Evolutionary conservation across 495 filamentous ascomycete species (phyloP).

Genomic region (Penicillium pancosmium): DNA sequence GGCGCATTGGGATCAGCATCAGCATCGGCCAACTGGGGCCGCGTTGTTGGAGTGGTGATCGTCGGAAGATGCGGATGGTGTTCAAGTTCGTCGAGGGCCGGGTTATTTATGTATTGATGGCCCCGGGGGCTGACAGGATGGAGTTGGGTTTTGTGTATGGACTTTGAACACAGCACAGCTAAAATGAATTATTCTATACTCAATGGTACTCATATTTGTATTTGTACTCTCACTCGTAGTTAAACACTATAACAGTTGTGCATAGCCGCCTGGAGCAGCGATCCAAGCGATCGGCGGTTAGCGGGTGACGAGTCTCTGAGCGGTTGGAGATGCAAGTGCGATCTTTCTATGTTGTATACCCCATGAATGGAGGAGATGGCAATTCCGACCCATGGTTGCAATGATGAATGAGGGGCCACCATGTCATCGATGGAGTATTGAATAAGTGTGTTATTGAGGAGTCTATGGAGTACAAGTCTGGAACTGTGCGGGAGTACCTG

Average conservation of each 20-base stretch:
- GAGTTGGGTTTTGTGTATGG: no score
- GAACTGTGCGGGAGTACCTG: no score
- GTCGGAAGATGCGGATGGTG: slow-evolving; percentile 2
- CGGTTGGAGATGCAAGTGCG: background rate
- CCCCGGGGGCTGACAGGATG: no score
- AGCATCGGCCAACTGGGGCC: slow-evolving; percentile 8
- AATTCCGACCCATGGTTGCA: background rate
- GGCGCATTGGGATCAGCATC: slow-evolving; percentile 19
- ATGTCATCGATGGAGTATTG: slow-evolving; percentile 6
- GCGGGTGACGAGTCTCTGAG: background rate
- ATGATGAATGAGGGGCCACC: background rate
- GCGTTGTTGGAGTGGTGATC: slow-evolving; percentile 13
- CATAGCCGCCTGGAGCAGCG: background rate
- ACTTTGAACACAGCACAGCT: no score
- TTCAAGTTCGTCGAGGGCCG: background rate
- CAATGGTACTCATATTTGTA: no score
- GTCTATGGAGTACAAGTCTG: no score
- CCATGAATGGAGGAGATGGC: background rate
- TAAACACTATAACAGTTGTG: no score
- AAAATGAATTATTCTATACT: no score
- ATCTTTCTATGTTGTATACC: background rate
- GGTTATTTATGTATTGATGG: no score
- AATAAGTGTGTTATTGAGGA: background rate
- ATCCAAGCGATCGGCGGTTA: background rate
- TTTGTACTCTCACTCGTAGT: no score